Evolutionary conservation across 2,329 filamentous ascomycete species (phyloP), one percentile per base, ranked within the genome.

Genomic region (Phyllosticta citribraziliensis): DNA sequence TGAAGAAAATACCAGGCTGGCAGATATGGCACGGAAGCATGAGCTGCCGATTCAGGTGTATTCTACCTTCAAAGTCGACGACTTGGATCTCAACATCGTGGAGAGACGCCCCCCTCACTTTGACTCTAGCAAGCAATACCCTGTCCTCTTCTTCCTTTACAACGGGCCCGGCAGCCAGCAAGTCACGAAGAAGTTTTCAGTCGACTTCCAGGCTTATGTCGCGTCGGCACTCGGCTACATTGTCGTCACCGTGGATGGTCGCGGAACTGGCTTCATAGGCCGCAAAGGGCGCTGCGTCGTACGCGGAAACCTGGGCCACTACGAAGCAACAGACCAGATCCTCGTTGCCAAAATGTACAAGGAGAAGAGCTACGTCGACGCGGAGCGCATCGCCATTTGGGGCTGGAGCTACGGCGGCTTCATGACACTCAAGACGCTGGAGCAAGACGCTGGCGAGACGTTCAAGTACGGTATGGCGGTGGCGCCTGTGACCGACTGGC

Each of bases 401-500:
- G 94, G 94, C 55, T 99, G 94, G 94, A 96, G 90, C 65, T 99
- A 94, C 70, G 94, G 94, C 62, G 94, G 94, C 11, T 99, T 96
- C 79, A 89, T 89, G 79, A 90, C 94, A 5, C 82, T 99, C 69
- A 99, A 99, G 79, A 94, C 91, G 1, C 85, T 99, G 12, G 94
- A 99, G 78, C 83, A 85, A 64, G 94, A 99, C 71, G 93, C 85
- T 9, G 94, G 95, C 5, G 73, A 84, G 70, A 97, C 92, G 0
- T 99, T 97, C 78, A 87, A 87, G 65, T 99, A 99, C 73, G 95
- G 94, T 67, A 96, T 99, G 89, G 91, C 95, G 6, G 95, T 99
- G 57, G 94, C 94, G 1, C 94, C 94, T 19, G 94, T 99, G n/a
- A 97, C 93, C 0, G 92, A 99, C 74, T 99, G 94, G 94, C 83